Conservation (phyloP, 139 green algal genomes). For the Closterium sp. region DNA sequence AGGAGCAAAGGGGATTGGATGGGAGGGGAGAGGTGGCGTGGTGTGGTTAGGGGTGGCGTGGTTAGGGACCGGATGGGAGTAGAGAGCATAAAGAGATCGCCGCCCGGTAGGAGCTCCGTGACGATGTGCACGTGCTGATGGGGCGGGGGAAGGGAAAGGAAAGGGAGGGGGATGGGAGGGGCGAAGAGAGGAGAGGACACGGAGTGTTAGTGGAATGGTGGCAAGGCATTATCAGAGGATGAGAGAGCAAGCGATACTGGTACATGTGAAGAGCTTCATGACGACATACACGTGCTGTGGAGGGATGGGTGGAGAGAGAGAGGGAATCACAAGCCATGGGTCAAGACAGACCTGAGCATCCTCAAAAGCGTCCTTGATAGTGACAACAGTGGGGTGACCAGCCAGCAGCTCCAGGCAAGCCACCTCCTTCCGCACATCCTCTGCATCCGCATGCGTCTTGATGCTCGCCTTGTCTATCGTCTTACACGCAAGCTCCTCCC, state of each 20-base stretch:
- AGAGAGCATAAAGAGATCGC: conserved; percentile 12
- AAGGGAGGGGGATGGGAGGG: too few relatives aligned
- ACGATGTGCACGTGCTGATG: background rate
- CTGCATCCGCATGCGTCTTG: background rate
- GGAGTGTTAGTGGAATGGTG: too few relatives aligned
- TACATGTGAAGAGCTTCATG: background rate
- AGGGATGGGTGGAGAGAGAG: background rate
- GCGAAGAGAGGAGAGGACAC: too few relatives aligned
- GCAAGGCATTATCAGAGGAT: too few relatives aligned
- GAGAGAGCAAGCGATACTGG: too few relatives aligned
- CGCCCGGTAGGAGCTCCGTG: background rate
- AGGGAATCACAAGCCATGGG: background rate
- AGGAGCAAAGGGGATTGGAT: background rate
- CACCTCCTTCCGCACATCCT: conserved; percentile 3
- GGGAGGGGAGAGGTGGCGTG: too few relatives aligned
- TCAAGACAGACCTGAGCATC: background rate
- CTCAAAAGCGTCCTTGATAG: background rate
- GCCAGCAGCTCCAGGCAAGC: background rate
- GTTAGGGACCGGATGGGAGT: too few relatives aligned
- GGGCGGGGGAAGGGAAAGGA: background rate
- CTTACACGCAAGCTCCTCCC: background rate
- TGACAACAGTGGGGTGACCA: background rate
- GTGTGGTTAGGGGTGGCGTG: too few relatives aligned
- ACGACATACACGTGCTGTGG: background rate
- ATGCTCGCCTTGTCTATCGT: background rate